Evolutionary conservation across 1,139 yeast species (phyloP), one percentile per base, ranked within the genome.

Genomic region (Diutina catenulata): DNA sequence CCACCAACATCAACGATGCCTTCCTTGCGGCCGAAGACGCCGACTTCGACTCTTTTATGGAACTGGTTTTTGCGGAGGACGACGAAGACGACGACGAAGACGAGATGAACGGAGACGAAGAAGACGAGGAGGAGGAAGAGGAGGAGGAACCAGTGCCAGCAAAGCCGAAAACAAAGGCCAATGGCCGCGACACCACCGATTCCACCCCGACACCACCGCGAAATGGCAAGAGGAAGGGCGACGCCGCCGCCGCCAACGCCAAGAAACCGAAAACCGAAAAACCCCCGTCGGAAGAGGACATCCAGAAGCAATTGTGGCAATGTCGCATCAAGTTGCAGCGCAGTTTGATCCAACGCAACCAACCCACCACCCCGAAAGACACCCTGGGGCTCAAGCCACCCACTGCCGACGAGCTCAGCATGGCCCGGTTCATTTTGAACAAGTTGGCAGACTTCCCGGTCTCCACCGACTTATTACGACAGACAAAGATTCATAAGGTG

Each of bases 401-500:
- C 3, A 57, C 77, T 3, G 68, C 70, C 3, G 73, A 71, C 37
- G 83, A 77, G 50, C 62, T 77, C 44, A 64, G 64, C 47, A 62
- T 72, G 13, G 71, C 78, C 3, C 48, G 78, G 35, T 60, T 67
- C 39, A 70, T 74, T 35, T 56, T 78, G 42, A 68, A 69, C 47
- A 67, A 75, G 50, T 68, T 60, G 48, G 70, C 50, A 49, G 68
- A 62, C 23, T 68, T 69, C 43, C 65, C 72, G 1, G 74, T 79
- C 18, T 74, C 70, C 36, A 70, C 73, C 37, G 75, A 72, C n/a
- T 55, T 69, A 41, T 57, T 72, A 43, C 70, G 53, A 56, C 70
- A 57, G 59, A 68, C 76, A 15, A 72, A 70, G 47, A 57, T 72
- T 39, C 76, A 72, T 47, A 72, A 72, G 50, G 77, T 72, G 2